Evolutionary conservation across 163 green algal genomes (phyloP).

Genomic region (Chloromonas sp.): DNA sequence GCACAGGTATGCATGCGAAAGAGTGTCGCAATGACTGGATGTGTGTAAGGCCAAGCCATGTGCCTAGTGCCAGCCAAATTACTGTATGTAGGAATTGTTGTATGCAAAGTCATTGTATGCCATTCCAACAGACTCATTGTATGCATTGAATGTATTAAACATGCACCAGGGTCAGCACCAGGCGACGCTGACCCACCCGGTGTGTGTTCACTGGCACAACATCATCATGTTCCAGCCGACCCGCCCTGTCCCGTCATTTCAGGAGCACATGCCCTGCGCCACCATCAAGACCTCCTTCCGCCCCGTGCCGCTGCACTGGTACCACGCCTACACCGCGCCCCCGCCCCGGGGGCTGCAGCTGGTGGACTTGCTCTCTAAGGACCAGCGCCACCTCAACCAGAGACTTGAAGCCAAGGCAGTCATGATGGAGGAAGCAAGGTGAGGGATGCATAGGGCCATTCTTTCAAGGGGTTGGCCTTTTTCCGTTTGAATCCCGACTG

Average conservation of each 20-base stretch:
- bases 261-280: conserved; percentile 76
- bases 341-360: conserved; percentile 23
- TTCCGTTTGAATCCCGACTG: no score
- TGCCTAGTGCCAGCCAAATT: not conserved
- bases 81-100: not conserved
- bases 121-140: no score
- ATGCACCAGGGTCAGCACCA: not conserved
- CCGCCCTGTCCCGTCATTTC: not conserved
- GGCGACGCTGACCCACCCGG: not conserved
- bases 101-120: no score
- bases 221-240: not conserved
- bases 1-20: not conserved
- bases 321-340: conserved; percentile 59
- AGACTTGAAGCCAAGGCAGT: conserved; percentile 27
- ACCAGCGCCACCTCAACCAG: conserved; percentile 46
- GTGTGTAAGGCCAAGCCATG: not conserved
- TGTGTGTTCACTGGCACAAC: not conserved
- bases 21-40: not conserved
- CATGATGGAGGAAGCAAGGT: conserved; percentile 27
- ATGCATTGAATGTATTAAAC: not conserved
- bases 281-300: conserved; percentile 77
- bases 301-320: conserved; percentile 87
- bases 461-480: no score
- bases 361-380: conserved; percentile 47
- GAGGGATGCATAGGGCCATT: not conserved